Conservation (phyloP, 1,284 basidiomycete genomes). For the Pseudozyma pruni region DNA sequence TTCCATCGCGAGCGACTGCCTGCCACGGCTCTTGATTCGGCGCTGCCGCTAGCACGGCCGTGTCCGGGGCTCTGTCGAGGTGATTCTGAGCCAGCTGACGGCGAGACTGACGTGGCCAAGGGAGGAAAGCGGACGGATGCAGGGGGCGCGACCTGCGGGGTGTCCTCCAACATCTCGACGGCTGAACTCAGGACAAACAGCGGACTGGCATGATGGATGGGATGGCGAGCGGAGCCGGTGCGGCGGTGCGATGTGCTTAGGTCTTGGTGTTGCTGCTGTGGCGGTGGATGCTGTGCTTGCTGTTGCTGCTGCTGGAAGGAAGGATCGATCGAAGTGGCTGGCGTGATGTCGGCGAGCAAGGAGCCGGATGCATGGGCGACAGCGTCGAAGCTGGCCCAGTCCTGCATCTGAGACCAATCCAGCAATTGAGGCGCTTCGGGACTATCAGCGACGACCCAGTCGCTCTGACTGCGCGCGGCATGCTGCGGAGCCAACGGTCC, state of each 20-base stretch:
- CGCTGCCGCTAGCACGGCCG: not conserved
- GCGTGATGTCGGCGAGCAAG: not conserved
- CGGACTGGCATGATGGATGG: constrained; percentile 6
- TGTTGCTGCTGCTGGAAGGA: not conserved
- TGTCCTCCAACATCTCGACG: constrained; percentile 13
- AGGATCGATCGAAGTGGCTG: not conserved
- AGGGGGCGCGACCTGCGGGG: too few relatives aligned
- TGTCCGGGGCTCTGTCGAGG: not conserved
- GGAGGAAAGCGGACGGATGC: too few relatives aligned
- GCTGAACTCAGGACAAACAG: constrained; percentile 21
- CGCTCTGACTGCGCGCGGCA: constrained; percentile 4
- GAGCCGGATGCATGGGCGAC: too few relatives aligned
- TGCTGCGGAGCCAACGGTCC: not conserved
- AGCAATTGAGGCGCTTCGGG: constrained; percentile 16
- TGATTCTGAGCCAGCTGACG: too few relatives aligned
- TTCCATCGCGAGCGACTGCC: constrained; percentile 23
- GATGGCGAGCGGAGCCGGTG: constrained; percentile 2
- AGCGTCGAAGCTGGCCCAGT: constrained; percentile 12
- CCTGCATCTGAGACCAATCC: constrained; percentile 16
- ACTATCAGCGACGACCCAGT: constrained; percentile 23
- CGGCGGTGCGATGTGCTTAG: not conserved
- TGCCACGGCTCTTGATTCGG: not conserved
- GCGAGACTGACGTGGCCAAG: too few relatives aligned
- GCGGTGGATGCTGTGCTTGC: too few relatives aligned
- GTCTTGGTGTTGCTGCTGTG: not conserved